Conservation (phyloP, 2,329 filamentous ascomycete genomes). For the Incumbomyces lentus region DNA sequence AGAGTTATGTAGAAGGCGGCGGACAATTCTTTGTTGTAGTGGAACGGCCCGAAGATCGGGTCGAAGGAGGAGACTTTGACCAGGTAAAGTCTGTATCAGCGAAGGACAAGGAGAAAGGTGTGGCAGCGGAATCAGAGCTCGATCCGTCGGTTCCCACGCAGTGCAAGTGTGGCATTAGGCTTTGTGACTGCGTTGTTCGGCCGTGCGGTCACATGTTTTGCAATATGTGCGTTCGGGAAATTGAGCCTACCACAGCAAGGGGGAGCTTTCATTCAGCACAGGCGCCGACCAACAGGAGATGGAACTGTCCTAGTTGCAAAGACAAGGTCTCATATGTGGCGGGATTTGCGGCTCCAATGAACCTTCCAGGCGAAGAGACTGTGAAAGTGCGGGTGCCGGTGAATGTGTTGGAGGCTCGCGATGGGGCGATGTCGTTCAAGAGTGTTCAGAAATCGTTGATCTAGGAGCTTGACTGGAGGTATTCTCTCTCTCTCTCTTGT, state of each 20-base stretch:
- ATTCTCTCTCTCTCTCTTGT: too few relatives aligned
- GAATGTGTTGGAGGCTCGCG: not conserved
- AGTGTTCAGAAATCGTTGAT: not conserved
- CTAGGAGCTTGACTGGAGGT: not conserved
- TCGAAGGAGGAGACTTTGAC: conserved; percentile 7
- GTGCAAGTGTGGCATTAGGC: conserved; percentile 5
- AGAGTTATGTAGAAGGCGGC: conserved; percentile 2
- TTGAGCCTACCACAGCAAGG: not conserved
- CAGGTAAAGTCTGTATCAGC: conserved; percentile 4
- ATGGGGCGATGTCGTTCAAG: not conserved
- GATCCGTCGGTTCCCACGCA: conserved; percentile 6
- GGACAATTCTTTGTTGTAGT: conserved; percentile 5
- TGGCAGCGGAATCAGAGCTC: not conserved
- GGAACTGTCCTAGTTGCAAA: conserved; percentile 1
- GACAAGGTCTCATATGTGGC: not conserved
- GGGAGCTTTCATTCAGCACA: not conserved
- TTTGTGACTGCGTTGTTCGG: conserved; percentile 8
- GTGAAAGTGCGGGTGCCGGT: not conserved
- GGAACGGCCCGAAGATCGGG: conserved; percentile 5
- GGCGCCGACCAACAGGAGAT: not conserved
- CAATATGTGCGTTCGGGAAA: conserved; percentile 1
- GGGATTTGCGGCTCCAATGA: conserved; percentile 4
- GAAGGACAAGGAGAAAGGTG: conserved; percentile 6
- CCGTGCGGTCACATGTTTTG: conserved; percentile 4
- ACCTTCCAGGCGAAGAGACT: conserved; percentile 3